Evolutionary conservation across 176 grass and related monocot species (phyloP), one percentile per base, ranked within the genome.

Genomic region (Aegilops sharonensis): DNA sequence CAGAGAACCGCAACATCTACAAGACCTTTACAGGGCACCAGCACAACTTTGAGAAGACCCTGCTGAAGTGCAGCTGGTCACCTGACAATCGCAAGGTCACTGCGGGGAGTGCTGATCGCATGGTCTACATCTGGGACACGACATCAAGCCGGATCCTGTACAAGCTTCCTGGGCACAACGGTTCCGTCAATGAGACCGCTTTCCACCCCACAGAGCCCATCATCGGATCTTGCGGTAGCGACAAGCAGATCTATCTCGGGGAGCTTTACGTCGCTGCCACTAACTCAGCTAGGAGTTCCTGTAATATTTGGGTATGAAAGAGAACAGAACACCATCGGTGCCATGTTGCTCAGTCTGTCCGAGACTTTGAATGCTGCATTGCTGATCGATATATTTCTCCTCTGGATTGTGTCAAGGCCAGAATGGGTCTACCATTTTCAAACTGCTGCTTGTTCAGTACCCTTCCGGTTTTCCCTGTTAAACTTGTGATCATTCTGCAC

Each of bases 61-160:
- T 99, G 80, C 68, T 99, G 85, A 99, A 99, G 89, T 99, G 97
- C 39, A 87, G 87, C 29, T 99, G 97, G 97, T 95, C 97, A 2
- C 97, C 92, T 0, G 94, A 99, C 84, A 94, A 94, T 31, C 95
- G 97, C 84, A 96, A 93, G 92, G 94, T 99, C 54, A 94, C 94
- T 78, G 92, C 97, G 13, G 97, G 97, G 27, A 99, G 97, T 36
- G 92, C 97, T 3, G 97, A 99, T 72, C 87, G 94, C 42, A 99
- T 99, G 97, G 97, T 99, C 48, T 99, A 99, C 86, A 90, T 99
- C 80, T 99, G 97, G 97, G 97, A 99, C 85, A 99, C 97, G 1
- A 99, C 97, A 60, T 88, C 97, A 2, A 91, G 97, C 71, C 85
- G 90, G 23, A 96, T 99, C 75, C 18, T 99, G 72, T 99, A 99